Evolutionary conservation across 2,329 filamentous ascomycete species (phyloP).

Genomic region (Trichoderma sp.): DNA sequence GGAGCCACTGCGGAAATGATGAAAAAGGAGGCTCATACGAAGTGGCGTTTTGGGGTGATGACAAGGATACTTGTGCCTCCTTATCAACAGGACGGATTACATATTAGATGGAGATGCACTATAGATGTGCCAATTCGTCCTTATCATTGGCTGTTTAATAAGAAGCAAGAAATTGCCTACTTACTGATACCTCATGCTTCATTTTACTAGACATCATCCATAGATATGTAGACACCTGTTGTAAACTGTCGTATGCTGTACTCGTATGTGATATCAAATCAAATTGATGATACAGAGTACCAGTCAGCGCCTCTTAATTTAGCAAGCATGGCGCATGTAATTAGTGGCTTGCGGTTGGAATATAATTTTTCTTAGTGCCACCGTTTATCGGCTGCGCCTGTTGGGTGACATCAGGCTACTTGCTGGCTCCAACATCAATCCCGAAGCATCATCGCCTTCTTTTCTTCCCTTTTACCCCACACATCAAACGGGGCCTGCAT

Average conservation of each 20-base stretch:
- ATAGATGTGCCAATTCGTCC: not conserved
- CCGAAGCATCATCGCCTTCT: conserved; percentile 14
- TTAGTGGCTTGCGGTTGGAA: not conserved
- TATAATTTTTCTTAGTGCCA: not conserved
- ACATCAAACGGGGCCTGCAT: conserved; percentile 3
- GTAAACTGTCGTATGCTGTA: not conserved
- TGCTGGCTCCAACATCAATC: not conserved
- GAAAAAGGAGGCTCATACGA: not conserved
- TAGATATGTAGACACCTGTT: not conserved
- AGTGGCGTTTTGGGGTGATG: not conserved
- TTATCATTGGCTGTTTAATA: not conserved
- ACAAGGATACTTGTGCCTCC: not conserved
- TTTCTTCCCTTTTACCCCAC: conserved; percentile 11
- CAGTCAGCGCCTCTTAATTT: not conserved
- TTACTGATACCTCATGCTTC: not conserved
- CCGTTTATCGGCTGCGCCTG: not conserved
- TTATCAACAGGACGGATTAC: not conserved
- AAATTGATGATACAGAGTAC: not conserved
- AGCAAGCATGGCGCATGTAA: not conserved
- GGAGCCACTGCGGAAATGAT: not conserved
- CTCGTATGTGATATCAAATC: not conserved
- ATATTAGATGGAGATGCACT: not conserved
- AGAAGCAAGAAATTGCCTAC: not conserved
- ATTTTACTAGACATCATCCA: not conserved
- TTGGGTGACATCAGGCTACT: conserved; percentile 14